These are phyloP conservation scores for Pichia insulana DNA, from an alignment of 805 yeast species.

Conservation along the genomic window DNA sequence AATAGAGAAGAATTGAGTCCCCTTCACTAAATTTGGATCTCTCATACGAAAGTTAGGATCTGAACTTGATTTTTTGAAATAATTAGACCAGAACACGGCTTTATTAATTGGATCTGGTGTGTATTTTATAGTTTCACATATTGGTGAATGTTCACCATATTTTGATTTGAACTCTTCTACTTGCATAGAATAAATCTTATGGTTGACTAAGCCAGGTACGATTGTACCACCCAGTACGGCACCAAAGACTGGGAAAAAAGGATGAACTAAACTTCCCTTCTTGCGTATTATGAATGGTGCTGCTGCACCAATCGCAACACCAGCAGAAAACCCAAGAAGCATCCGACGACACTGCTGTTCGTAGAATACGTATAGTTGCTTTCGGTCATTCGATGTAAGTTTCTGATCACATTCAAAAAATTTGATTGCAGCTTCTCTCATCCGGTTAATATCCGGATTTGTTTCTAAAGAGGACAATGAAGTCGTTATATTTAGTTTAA, in stretches of 20 bases:
- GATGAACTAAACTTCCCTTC: conserved; percentile 30
- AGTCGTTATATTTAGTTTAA: not conserved
- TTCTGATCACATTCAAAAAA: conserved; percentile 43
- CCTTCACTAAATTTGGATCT: conserved; percentile 38
- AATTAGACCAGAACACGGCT: conserved; percentile 36
- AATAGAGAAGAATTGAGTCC: conserved; percentile 4
- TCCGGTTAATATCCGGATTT: conserved; percentile 23
- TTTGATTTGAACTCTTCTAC: conserved; percentile 23
- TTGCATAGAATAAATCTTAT: conserved; percentile 26
- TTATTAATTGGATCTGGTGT: conserved; percentile 23
- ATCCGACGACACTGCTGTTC: conserved; percentile 29
- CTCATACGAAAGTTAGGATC: conserved; percentile 45
- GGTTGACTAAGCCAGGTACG: conserved; percentile 23
- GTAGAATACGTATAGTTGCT: conserved; percentile 32
- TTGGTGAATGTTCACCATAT: conserved; percentile 19
- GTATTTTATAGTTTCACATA: conserved; percentile 15
- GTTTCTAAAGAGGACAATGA: conserved; percentile 3
- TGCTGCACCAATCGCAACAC: conserved; percentile 33
- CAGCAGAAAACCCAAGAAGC: conserved; percentile 31
- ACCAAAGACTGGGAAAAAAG: conserved; percentile 33
- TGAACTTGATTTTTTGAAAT: conserved; percentile 42
- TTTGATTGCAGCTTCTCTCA: conserved; percentile 34
- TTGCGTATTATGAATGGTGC: conserved; percentile 34
- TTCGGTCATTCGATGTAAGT: conserved; percentile 34
- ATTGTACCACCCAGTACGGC: conserved; percentile 34